A percentile compares a stretch with the other conserved stretches of the same genome.
Conservation (phyloP, 2,329 filamentous ascomycete species). For the Beauveria asiatica region DNA sequence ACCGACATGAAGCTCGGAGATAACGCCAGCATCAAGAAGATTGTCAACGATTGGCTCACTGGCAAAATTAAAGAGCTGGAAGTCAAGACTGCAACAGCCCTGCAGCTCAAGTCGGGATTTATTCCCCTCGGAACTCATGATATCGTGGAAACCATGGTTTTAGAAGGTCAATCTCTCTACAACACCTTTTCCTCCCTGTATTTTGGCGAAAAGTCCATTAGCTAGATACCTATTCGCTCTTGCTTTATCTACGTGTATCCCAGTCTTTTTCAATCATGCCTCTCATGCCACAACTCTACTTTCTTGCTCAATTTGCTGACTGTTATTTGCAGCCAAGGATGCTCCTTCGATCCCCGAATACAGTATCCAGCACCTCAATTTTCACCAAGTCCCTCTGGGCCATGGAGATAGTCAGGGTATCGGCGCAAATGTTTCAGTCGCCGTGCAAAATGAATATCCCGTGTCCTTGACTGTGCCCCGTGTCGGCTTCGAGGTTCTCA, state of each 20-base stretch:
- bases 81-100: slow-evolving; percentile 62
- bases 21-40: slow-evolving; percentile 63
- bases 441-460: slow-evolving; percentile 68
- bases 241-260: slow-evolving; percentile 8
- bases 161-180: slow-evolving; percentile 76
- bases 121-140: slow-evolving; percentile 69
- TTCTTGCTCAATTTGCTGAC: slow-evolving; percentile 23
- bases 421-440: slow-evolving; percentile 68
- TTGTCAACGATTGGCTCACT: slow-evolving; percentile 84
- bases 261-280: slow-evolving; percentile 1
- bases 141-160: slow-evolving; percentile 64
- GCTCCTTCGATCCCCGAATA: slow-evolving; percentile 74
- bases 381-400: slow-evolving; percentile 58
- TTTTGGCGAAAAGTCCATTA: slow-evolving; percentile 47
- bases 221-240: slow-evolving; percentile 11
- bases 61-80: slow-evolving; percentile 64
- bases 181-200: slow-evolving; percentile 52
- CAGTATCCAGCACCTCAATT: slow-evolving; percentile 71
- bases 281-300: slow-evolving; percentile 10
- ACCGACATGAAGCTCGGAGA: slow-evolving; percentile 69
- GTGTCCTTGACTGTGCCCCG: slow-evolving; percentile 68
- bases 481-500: slow-evolving; percentile 75
- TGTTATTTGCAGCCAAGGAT: slow-evolving; percentile 47
- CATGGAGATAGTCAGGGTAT: slow-evolving; percentile 53
- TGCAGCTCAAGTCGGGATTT: slow-evolving; percentile 71